phyloP scores from a whole-genome alignment of 768 basidiomycete species.

The Cubamyces sp. region DNA sequence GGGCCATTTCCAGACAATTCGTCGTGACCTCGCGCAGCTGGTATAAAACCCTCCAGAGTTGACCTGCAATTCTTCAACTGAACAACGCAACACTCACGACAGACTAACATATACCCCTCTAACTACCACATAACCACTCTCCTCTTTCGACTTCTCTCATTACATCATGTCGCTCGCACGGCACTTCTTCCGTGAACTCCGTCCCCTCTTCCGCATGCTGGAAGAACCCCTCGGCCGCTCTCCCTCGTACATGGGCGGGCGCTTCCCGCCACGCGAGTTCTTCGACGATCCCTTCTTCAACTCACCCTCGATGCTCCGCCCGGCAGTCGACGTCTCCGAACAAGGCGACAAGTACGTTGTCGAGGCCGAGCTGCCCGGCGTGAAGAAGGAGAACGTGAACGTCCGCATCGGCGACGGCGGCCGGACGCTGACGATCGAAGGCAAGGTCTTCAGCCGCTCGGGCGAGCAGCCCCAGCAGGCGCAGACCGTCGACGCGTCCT shows the following conservation, averaged over 20 bases:
- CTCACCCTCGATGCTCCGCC: constrained; percentile 41
- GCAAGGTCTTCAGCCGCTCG: constrained; percentile 48
- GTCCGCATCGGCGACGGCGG: constrained; percentile 73
- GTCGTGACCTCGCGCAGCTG: neutral
- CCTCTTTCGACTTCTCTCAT: neutral
- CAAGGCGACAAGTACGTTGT: constrained; percentile 66
- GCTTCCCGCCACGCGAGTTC: constrained; percentile 41
- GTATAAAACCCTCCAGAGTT: neutral
- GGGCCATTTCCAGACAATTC: constrained; percentile 14
- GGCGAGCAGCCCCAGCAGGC: constrained; percentile 28
- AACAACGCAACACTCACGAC: constrained; percentile 2
- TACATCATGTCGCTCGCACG: constrained; percentile 34
- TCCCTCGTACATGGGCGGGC: constrained; percentile 26
- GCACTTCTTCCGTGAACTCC: constrained; percentile 61
- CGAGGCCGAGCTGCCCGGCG: constrained; percentile 79
- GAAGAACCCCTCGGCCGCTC: constrained; percentile 66
- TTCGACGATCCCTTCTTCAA: constrained; percentile 57
- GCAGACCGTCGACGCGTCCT: constrained; percentile 5
- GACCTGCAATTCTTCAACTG: neutral
- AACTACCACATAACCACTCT: neutral
- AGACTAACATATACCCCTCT: no score
- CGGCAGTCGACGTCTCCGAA: constrained; percentile 72
- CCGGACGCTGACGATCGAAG: constrained; percentile 73
- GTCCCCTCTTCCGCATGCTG: constrained; percentile 75
- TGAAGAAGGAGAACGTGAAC: constrained; percentile 76